phyloP scores from a whole-genome alignment of 2,329 filamentous ascomycete genomes.

The Penicillium crustosum region DNA sequence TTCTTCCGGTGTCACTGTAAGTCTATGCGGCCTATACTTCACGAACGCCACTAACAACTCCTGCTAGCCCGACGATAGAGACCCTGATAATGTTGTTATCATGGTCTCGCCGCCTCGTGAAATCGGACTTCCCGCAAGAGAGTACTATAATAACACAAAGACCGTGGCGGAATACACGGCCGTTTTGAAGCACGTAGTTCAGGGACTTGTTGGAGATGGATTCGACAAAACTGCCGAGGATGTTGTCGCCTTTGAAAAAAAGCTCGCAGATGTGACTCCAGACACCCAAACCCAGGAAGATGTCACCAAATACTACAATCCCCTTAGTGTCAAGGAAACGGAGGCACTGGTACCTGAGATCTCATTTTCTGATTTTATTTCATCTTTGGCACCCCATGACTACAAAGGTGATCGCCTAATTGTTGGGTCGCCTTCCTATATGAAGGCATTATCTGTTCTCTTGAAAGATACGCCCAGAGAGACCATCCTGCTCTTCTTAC shows the following conservation, averaged over 20 bases:
- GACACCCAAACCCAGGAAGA: slow-evolving; percentile 60
- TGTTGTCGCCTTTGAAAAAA: slow-evolving; percentile 60
- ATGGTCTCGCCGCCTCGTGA: slow-evolving; percentile 46
- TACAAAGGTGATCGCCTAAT: slow-evolving; percentile 57
- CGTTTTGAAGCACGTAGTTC: slow-evolving; percentile 45
- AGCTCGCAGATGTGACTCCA: slow-evolving; percentile 60
- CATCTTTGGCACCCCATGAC: slow-evolving; percentile 52
- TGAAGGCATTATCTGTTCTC: slow-evolving; percentile 58
- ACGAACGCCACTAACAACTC: background rate
- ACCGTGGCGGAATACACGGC: slow-evolving; percentile 54
- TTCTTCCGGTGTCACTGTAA: slow-evolving; percentile 35
- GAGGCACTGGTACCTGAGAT: slow-evolving; percentile 58
- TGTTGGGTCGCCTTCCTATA: slow-evolving; percentile 60
- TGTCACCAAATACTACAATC: slow-evolving; percentile 68
- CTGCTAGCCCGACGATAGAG: slow-evolving; percentile 51
- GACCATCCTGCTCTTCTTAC: slow-evolving; percentile 61
- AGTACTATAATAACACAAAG: slow-evolving; percentile 59
- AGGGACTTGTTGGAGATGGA: slow-evolving; percentile 38
- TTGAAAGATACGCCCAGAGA: slow-evolving; percentile 56
- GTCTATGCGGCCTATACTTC: slow-evolving; percentile 6
- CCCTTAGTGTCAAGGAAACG: slow-evolving; percentile 57
- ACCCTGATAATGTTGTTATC: slow-evolving; percentile 55
- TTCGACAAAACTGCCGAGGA: slow-evolving; percentile 36
- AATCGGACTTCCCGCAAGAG: slow-evolving; percentile 62
- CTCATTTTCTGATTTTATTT: slow-evolving; percentile 54